Base-by-base conservation (phyloP, 306 rosid species). In the Hylodesmum podocarpum region DNA sequence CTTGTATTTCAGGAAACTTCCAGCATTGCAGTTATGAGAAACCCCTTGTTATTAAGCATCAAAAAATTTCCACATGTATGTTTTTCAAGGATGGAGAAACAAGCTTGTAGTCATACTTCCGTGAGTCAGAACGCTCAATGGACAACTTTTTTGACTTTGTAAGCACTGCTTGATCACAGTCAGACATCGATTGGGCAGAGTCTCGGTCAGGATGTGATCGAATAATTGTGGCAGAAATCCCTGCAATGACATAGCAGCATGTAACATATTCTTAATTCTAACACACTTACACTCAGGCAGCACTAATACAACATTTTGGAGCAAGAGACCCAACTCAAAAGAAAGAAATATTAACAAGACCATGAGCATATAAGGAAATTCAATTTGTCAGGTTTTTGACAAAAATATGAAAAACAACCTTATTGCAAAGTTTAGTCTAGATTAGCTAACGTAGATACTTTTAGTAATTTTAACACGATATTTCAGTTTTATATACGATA, bases 121-220 rank as follows among this genome's bases (percentile, higher is more conserved):
- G 88, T 29, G 94, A 84, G 72, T 92, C 96, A 39, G 96, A 84
- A 55, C 85, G 93, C 70, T 92, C 96, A 15, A 87, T 57, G 9
- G 97, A 90, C 59, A 90, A 82, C 83, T 90, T 92, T 76, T 96
- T 90, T 10, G 94, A 87, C 91, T 90, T 92, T 34, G 91, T 92
- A 28, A 90, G 87, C 81, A 84, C 68, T 4, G 90, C 78, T 58
- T 75, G 54, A 88, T 80, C 84, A 81, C 69, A 80, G 70, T 89
- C 96, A 31, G 91, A 79, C 44, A 77, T 24, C 68, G 90, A 82
- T 72, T 83, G 96, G 55, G 78, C 63, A 72, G 82, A 85, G 68
- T 85, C 89, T 13, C 87, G 86, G 61, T 87, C 89, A 81, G 85
- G 78, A 79, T 76, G 84, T 41, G 87, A 82, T 75, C 65, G 89